phyloP scores from a whole-genome alignment of 352 stramenopile genomes.

The Phytopythium litorale region DNA sequence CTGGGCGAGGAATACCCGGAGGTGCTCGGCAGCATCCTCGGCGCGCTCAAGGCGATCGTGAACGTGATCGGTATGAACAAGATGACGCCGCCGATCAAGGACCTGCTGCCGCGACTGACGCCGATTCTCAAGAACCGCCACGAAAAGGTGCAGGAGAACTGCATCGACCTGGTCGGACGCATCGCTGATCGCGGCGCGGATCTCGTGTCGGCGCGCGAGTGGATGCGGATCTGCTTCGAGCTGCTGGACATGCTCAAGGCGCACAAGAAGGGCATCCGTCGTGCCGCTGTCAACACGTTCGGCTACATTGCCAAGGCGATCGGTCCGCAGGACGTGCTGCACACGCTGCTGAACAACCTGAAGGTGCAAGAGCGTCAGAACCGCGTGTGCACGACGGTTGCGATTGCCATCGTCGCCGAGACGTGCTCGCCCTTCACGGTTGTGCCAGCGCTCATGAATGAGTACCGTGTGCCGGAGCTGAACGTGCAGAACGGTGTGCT shows the following conservation, averaged over 20 bases:
- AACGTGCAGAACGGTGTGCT: slow-evolving; percentile 99
- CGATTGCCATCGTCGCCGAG: slow-evolving; percentile 99
- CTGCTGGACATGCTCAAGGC: slow-evolving; percentile 99
- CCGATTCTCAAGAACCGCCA: slow-evolving; percentile 99
- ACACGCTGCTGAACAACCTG: slow-evolving; percentile 99
- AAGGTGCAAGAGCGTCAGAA: slow-evolving; percentile 99
- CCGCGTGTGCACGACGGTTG: slow-evolving; percentile 99
- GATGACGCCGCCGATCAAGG: slow-evolving; percentile 99
- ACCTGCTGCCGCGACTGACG: slow-evolving; percentile 97
- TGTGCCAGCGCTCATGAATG: slow-evolving; percentile 98
- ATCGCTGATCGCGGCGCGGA: slow-evolving; percentile 98
- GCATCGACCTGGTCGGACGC: slow-evolving; percentile 97
- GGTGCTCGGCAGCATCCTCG: slow-evolving; percentile 97
- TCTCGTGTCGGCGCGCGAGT: slow-evolving; percentile 98
- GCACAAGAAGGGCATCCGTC: slow-evolving; percentile 98
- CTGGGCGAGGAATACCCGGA: slow-evolving; percentile 99
- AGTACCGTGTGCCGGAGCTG: slow-evolving; percentile 98
- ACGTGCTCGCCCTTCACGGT: slow-evolving; percentile 99
- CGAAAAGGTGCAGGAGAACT: slow-evolving; percentile 99
- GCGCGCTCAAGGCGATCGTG: slow-evolving; percentile 97
- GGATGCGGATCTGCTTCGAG: slow-evolving; percentile 99
- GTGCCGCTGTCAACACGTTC: slow-evolving; percentile 98
- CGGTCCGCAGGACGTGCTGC: slow-evolving; percentile 98
- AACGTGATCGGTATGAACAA: slow-evolving; percentile 99
- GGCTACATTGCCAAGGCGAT: slow-evolving; percentile 99